These are phyloP conservation scores for Maudiozyma bulderi DNA, from an alignment of 805 yeast species.

Conservation along the genomic window DNA sequence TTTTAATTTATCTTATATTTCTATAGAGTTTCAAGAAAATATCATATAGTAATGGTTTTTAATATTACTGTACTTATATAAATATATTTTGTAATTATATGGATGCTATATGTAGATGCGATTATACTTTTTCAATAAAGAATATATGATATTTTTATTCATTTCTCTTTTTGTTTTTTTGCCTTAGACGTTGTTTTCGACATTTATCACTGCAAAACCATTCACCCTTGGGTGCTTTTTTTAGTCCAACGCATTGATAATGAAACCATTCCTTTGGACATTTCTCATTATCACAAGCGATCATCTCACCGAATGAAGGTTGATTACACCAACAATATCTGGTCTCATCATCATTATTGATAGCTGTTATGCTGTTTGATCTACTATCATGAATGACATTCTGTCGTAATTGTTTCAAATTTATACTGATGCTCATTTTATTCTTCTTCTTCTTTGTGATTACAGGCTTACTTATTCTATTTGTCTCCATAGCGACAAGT, in stretches of 20 bases:
- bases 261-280: constrained; percentile 78
- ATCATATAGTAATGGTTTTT: neutral
- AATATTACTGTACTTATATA: neutral
- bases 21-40: no score
- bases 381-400: neutral
- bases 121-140: constrained; percentile 4
- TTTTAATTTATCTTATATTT: neutral
- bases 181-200: neutral
- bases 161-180: neutral
- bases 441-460: neutral
- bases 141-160: neutral
- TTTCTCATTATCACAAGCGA: constrained; percentile 75
- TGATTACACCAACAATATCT: constrained; percentile 40
- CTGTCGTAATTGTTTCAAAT: constrained; percentile 2
- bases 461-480: neutral
- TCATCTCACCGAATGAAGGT: constrained; percentile 63
- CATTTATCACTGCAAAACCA: constrained; percentile 61
- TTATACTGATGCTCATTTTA: constrained; percentile 3
- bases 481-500: neutral
- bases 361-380: neutral
- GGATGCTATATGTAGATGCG: constrained; percentile 1
- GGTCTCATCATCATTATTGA: neutral
- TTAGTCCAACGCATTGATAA: constrained; percentile 63
- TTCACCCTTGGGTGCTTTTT: constrained; percentile 49
- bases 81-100: neutral